phyloP scores from a whole-genome alignment of 169 alveolate species.

The Plasmodium blacklocki region DNA sequence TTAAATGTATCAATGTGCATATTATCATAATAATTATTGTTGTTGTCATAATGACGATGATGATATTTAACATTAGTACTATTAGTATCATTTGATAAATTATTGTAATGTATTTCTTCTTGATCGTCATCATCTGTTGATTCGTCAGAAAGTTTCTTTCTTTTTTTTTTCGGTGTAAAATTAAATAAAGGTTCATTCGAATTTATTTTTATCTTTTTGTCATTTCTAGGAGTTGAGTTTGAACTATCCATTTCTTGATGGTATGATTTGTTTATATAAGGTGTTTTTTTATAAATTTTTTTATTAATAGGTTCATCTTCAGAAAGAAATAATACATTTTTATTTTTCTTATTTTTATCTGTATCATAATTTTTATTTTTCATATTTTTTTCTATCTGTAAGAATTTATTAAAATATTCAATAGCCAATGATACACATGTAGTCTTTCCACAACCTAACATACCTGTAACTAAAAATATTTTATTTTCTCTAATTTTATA shows the following conservation, averaged over 20 bases:
- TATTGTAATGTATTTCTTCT: too few species aligned
- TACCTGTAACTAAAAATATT: conserved; percentile 52
- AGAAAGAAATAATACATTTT: conserved; percentile 24
- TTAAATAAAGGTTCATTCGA: conserved; percentile 58
- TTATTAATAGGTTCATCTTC: conserved; percentile 10
- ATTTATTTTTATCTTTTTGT: conserved; percentile 28
- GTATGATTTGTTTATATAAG: conserved; percentile 21
- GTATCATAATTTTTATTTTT: background rate
- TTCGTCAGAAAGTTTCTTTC: background rate
- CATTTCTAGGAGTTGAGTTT: conserved; percentile 9
- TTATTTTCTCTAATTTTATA: conserved; percentile 65
- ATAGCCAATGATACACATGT: conserved; percentile 65
- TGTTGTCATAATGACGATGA: background rate
- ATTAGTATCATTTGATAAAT: background rate
- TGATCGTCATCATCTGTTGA: background rate
- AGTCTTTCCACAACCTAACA: conserved; percentile 69
- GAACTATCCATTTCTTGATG: background rate
- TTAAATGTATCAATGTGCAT: background rate
- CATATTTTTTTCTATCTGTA: conserved; percentile 60
- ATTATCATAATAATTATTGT: background rate
- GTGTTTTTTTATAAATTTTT: conserved; percentile 57
- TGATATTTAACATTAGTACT: background rate
- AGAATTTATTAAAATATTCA: conserved; percentile 57
- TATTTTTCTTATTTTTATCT: background rate
- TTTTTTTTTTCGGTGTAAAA: conserved; percentile 45